These are phyloP conservation scores for Dendryphion nanum DNA, from an alignment of 2,329 filamentous ascomycete genomes.

Conservation along the genomic window DNA sequence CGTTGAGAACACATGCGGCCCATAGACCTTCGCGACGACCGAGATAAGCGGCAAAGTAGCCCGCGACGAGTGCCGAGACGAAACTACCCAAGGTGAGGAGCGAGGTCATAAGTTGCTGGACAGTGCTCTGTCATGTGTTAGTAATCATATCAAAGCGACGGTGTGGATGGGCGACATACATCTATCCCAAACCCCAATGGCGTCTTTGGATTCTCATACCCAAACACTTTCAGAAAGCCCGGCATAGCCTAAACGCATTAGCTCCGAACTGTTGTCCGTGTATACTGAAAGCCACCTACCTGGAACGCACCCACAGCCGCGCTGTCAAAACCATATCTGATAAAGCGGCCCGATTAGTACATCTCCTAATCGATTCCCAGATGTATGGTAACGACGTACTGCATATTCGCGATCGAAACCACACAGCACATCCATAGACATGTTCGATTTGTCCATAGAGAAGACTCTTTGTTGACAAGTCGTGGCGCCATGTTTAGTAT, in stretches of 20 bases:
- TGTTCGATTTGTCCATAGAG: slow-evolving; percentile 39
- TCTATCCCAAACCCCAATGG: slow-evolving; percentile 43
- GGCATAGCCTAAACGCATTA: slow-evolving; percentile 47
- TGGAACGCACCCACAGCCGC: slow-evolving; percentile 43
- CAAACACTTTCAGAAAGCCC: slow-evolving; percentile 52
- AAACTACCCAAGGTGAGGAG: slow-evolving; percentile 53
- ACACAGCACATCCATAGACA: slow-evolving; percentile 48
- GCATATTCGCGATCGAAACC: slow-evolving; percentile 51
- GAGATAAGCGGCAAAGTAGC: slow-evolving; percentile 48
- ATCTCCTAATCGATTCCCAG: too few relatives aligned
- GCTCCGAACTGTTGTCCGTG: slow-evolving; percentile 12
- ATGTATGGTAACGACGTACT: too few relatives aligned
- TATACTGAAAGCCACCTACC: slow-evolving; percentile 1
- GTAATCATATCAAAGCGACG: too few relatives aligned
- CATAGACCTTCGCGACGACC: slow-evolving; percentile 49
- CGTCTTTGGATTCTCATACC: slow-evolving; percentile 43
- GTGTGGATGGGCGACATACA: too few relatives aligned
- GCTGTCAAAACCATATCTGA: slow-evolving; percentile 49
- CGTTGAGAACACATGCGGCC: slow-evolving; percentile 48
- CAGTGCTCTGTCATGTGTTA: slow-evolving; percentile 44
- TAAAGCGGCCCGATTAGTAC: too few relatives aligned
- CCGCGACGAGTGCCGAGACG: slow-evolving; percentile 49
- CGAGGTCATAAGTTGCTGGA: slow-evolving; percentile 55
- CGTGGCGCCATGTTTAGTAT: too few relatives aligned
- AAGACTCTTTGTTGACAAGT: slow-evolving; percentile 9